Conservation (phyloP, 768 basidiomycete genomes). For the Lanmaoa rubissima region DNA sequence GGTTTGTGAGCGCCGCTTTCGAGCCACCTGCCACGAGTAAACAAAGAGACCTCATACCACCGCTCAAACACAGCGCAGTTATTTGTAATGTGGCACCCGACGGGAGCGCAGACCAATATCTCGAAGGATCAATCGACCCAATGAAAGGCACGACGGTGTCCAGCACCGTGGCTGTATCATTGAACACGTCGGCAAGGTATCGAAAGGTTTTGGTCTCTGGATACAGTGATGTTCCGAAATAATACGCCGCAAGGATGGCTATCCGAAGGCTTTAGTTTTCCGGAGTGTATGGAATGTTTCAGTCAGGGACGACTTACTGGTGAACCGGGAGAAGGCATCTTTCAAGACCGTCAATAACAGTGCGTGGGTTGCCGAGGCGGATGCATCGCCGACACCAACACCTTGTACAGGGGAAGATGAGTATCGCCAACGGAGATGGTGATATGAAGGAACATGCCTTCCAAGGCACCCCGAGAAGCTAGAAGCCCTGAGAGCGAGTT, state of each 20-base stretch:
- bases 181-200: conserved; percentile 63
- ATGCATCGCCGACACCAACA: conserved; percentile 68
- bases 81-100: conserved; percentile 40
- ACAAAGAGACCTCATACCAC: conserved; percentile 57
- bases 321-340: conserved; percentile 60
- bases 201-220: conserved; percentile 73
- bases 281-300: background rate
- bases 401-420: conserved; percentile 35
- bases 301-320: conserved; percentile 43
- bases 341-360: conserved; percentile 64
- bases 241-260: conserved; percentile 66
- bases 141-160: conserved; percentile 61
- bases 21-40: conserved; percentile 66
- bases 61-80: conserved; percentile 54
- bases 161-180: conserved; percentile 57
- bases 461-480: conserved; percentile 64
- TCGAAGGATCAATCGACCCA: conserved; percentile 29
- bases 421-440: background rate
- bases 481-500: conserved; percentile 62
- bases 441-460: conserved; percentile 41
- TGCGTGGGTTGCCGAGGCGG: conserved; percentile 64
- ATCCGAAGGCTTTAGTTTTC: background rate
- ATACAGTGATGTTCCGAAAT: conserved; percentile 59
- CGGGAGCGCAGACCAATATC: conserved; percentile 34
- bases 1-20: conserved; percentile 65